Evolutionary conservation across 305 asterid species (phyloP).

Genomic region (Solanum hybrid): DNA sequence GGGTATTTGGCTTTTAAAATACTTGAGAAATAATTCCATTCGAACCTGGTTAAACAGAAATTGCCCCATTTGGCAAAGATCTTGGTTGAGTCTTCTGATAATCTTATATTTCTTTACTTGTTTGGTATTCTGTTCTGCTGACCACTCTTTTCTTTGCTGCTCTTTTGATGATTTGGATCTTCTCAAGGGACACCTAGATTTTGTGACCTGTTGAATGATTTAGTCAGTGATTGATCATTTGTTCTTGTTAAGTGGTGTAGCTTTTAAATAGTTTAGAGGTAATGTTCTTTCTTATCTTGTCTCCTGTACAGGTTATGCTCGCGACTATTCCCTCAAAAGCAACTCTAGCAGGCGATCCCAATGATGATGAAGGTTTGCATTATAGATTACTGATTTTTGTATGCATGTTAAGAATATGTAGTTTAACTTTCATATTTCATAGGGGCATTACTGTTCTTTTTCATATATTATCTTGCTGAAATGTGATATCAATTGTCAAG

Average conservation of each 20-base stretch:
- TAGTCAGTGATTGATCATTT: background rate
- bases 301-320: constrained; percentile 37
- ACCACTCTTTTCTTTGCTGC: background rate
- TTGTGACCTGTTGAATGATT: background rate
- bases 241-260: background rate
- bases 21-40: background rate
- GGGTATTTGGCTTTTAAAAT: background rate
- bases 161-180: background rate
- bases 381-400: background rate
- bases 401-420: constrained; percentile 4
- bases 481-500: background rate
- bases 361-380: constrained; percentile 48
- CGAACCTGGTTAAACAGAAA: background rate
- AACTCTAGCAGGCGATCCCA: constrained; percentile 21
- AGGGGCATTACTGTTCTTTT: background rate
- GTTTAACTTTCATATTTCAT: background rate
- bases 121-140: background rate
- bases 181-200: background rate
- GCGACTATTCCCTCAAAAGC: constrained; percentile 29
- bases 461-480: background rate
- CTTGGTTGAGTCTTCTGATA: background rate
- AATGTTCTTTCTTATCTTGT: background rate
- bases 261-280: background rate
- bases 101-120: background rate
- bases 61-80: background rate